A percentile compares a stretch with the other conserved stretches of the same genome.
Evolutionary conservation across 352 stramenopile species (phyloP).

Genomic region (Phytophthora tubulina): DNA sequence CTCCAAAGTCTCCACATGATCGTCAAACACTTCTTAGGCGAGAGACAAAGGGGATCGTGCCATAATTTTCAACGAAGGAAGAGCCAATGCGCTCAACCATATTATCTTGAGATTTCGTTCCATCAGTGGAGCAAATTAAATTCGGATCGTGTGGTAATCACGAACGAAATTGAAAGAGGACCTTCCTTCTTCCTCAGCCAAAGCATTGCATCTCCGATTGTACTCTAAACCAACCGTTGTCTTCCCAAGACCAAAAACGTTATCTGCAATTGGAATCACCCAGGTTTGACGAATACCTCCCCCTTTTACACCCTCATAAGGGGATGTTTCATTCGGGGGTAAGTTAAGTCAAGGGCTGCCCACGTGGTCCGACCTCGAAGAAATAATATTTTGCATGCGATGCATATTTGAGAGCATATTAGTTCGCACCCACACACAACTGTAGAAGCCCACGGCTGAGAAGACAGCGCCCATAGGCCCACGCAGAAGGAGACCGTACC

Average conservation of each 20-base stretch:
- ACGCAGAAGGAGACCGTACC: too few relatives aligned
- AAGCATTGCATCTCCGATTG: not conserved
- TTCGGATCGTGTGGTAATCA: not conserved
- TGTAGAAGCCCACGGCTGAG: too few relatives aligned
- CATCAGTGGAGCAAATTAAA: not conserved
- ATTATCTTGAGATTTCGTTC: not conserved
- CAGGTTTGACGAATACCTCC: too few relatives aligned
- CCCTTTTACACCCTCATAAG: too few relatives aligned
- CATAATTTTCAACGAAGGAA: not conserved
- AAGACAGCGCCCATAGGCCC: too few relatives aligned
- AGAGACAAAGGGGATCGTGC: not conserved
- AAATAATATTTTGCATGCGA: too few relatives aligned
- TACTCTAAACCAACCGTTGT: not conserved
- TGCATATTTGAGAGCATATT: too few relatives aligned
- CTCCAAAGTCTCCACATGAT: not conserved
- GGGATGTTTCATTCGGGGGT: too few relatives aligned
- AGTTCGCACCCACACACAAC: too few relatives aligned
- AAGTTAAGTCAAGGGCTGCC: too few relatives aligned
- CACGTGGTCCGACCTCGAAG: too few relatives aligned
- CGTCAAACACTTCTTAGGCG: not conserved
- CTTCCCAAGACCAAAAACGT: not conserved
- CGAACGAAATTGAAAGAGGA: not conserved
- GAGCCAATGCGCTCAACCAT: not conserved
- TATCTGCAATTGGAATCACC: not conserved
- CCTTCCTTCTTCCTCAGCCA: not conserved